Percentiles rank a stretch among this genome's conserved stretches.
phyloP scores from a whole-genome alignment of 257 asterid genomes.

The Solanum habrochaites region DNA sequence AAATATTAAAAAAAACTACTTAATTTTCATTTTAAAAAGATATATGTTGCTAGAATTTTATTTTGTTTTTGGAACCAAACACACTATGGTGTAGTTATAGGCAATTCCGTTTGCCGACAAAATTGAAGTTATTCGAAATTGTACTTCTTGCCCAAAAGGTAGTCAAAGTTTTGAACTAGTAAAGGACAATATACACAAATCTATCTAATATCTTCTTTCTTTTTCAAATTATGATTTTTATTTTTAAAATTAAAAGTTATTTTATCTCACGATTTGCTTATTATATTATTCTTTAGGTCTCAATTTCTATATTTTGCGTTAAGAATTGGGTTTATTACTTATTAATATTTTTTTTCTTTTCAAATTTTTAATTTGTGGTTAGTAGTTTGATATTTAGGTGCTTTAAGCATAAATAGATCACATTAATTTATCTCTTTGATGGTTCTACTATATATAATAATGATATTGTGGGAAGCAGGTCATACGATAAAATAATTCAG shows the following conservation, averaged over 20 bases:
- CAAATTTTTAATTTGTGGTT: not conserved
- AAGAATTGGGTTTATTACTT: not conserved
- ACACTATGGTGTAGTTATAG: no score
- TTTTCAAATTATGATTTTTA: not conserved
- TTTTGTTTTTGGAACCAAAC: not conserved
- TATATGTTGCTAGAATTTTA: not conserved
- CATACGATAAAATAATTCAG: rapidly evolving
- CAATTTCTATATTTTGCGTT: not conserved
- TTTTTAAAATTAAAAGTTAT: not conserved
- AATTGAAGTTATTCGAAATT: not conserved
- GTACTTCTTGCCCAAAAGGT: not conserved
- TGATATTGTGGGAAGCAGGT: not conserved
- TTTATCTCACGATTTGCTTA: not conserved
- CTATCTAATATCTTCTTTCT: not conserved
- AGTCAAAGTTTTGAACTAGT: not conserved
- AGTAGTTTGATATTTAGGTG: not conserved
- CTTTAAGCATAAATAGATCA: not conserved
- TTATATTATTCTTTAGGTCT: not conserved
- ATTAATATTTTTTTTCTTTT: not conserved
- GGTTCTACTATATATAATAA: not conserved
- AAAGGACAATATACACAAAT: not conserved
- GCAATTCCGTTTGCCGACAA: not conserved
- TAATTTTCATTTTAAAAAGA: not conserved
- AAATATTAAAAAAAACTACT: no score
- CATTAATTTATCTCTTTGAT: not conserved